Evolutionary conservation across 306 rosid genomes (phyloP).

Genomic region (Psophocarpus tetragonolobus): DNA sequence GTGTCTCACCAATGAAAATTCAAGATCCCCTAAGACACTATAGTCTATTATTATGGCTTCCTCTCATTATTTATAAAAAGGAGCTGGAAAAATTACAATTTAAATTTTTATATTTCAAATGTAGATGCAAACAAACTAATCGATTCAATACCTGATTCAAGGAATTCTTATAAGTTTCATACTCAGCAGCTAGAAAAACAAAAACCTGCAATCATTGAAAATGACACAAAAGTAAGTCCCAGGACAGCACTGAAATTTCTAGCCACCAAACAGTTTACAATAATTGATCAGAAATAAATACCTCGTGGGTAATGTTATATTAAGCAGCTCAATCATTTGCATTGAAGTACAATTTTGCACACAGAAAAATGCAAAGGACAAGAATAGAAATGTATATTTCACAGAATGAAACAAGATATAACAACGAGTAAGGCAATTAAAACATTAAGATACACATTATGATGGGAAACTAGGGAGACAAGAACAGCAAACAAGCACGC

Average conservation of each 20-base stretch:
- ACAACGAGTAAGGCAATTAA: background rate
- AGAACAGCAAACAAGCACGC: background rate
- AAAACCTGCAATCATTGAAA: conserved; percentile 65
- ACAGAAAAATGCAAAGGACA: background rate
- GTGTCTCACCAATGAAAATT: conserved; percentile 2
- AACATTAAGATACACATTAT: background rate
- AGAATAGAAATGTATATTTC: background rate
- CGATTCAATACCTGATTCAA: conserved; percentile 75
- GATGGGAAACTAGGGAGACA: background rate
- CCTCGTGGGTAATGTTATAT: background rate
- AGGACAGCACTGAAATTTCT: conserved; percentile 3
- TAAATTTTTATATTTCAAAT: background rate
- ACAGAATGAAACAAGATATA: conserved; percentile 12
- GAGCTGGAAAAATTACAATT: background rate
- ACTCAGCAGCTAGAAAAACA: conserved; percentile 92
- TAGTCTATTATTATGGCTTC: background rate
- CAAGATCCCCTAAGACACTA: background rate
- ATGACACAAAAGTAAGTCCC: conserved; percentile 31
- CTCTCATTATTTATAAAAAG: background rate
- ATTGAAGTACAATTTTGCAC: background rate
- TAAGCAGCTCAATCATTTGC: background rate
- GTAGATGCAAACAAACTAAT: background rate
- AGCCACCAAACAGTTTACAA: conserved; percentile 7
- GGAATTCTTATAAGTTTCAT: conserved; percentile 74
- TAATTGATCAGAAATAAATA: background rate